phyloP scores from a whole-genome alignment of 768 basidiomycete species.

The Pulveroboletus frians region DNA sequence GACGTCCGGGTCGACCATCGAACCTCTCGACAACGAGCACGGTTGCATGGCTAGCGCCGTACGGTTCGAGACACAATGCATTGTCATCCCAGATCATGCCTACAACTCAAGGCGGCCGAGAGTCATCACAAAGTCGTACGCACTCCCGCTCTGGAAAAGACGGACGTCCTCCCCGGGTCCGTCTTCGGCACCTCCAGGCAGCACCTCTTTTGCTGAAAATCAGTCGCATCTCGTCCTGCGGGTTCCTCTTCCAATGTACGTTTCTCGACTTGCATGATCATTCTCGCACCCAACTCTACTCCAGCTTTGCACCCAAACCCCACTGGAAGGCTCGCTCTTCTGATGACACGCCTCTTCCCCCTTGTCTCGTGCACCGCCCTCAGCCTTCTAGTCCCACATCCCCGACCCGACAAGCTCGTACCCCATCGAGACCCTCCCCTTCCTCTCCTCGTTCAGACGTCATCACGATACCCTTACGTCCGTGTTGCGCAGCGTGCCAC shows the following conservation, averaged over 20 bases:
- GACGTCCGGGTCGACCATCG: neutral
- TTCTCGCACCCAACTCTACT: neutral
- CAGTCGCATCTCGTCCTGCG: conserved; percentile 47
- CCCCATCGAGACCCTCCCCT: conserved; percentile 20
- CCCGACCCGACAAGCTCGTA: conserved; percentile 10
- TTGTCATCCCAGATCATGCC: conserved; percentile 62
- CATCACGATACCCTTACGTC: conserved; percentile 61
- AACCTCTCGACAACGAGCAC: conserved; percentile 18
- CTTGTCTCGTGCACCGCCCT: conserved; percentile 52
- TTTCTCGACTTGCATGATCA: conserved; percentile 5
- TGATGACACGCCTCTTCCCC: conserved; percentile 36
- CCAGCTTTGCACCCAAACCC: conserved; percentile 41
- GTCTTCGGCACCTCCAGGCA: conserved; percentile 21
- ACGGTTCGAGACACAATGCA: conserved; percentile 68
- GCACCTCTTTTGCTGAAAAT: conserved; percentile 30
- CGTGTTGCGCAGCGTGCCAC: conserved; percentile 65
- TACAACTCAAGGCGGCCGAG: conserved; percentile 41
- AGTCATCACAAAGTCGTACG: conserved; percentile 60
- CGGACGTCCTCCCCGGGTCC: conserved; percentile 11
- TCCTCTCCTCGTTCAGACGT: conserved; percentile 37
- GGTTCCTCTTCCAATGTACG: conserved; percentile 58
- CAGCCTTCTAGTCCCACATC: conserved; percentile 15
- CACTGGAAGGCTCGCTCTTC: conserved; percentile 38
- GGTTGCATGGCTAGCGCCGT: conserved; percentile 44
- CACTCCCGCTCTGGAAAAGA: conserved; percentile 64